Conservation (phyloP, 306 rosid species). For the Albizia julibrissin region DNA sequence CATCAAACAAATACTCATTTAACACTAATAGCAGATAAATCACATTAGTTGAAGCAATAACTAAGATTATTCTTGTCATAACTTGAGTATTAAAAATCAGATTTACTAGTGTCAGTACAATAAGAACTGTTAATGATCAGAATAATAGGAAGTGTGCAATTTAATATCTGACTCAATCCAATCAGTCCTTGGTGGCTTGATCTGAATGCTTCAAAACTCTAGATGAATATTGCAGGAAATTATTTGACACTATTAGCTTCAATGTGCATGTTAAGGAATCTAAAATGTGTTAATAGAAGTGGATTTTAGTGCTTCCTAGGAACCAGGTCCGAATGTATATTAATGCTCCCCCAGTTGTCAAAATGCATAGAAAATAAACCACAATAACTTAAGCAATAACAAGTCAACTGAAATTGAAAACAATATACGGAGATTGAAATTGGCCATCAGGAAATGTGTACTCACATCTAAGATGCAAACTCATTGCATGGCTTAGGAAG, state of each 20-base stretch:
- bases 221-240: not conserved
- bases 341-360: not conserved
- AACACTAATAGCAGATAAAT: not conserved
- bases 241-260: not conserved
- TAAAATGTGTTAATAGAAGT: not conserved
- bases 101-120: not conserved
- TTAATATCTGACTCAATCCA: not conserved
- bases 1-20: not conserved
- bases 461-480: not conserved
- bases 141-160: not conserved
- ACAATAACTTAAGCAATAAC: not conserved
- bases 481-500: not conserved
- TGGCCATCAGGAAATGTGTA: not conserved
- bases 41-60: not conserved
- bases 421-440: not conserved
- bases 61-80: not conserved
- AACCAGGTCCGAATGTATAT: too few relatives aligned
- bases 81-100: not conserved
- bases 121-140: not conserved
- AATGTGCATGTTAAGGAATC: not conserved
- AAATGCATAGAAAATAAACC: slow-evolving; percentile 7
- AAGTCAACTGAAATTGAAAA: not conserved
- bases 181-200: not conserved
- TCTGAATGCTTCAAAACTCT: not conserved
- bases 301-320: not conserved